These are phyloP conservation scores for Pisolithus thermaeus DNA, from an alignment of 1,284 basidiomycete species.

Conservation along the genomic window DNA sequence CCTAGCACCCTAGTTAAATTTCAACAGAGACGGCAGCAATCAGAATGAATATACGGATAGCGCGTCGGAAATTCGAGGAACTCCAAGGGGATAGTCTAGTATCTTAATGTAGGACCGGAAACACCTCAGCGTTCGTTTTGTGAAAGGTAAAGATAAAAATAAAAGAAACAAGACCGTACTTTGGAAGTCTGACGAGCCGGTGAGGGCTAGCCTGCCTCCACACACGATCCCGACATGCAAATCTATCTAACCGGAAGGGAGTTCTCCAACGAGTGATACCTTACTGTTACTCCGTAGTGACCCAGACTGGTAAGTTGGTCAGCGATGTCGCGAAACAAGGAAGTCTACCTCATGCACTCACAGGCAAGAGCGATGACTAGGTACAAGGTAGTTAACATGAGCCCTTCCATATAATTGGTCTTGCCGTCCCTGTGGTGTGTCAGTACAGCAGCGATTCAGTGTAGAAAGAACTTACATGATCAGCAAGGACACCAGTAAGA, in stretches of 20 bases:
- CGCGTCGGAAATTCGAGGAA: slow-evolving; percentile 78
- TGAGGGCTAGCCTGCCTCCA: neutral
- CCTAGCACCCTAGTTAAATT: neutral
- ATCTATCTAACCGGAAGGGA: too few relatives aligned
- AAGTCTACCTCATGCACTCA: slow-evolving; percentile 22
- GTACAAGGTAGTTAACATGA: slow-evolving; percentile 65
- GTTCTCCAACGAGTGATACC: too few relatives aligned
- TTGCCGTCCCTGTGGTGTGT: slow-evolving; percentile 57
- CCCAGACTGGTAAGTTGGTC: slow-evolving; percentile 21
- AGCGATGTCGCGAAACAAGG: neutral
- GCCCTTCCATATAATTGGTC: slow-evolving; percentile 84
- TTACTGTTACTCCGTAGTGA: slow-evolving; percentile 6
- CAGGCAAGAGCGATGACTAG: slow-evolving; percentile 55
- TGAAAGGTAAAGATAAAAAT: too few relatives aligned
- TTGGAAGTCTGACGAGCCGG: too few relatives aligned
- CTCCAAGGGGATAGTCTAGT: slow-evolving; percentile 57
- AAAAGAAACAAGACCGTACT: neutral
- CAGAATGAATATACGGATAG: slow-evolving; percentile 78
- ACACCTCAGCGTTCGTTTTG: too few relatives aligned
- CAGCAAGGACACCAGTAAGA: slow-evolving; percentile 76
- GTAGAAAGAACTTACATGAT: slow-evolving; percentile 52
- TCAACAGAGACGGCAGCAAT: slow-evolving; percentile 74
- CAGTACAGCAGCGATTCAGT: slow-evolving; percentile 1
- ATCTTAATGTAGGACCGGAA: slow-evolving; percentile 9
- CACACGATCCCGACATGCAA: neutral